These are phyloP conservation scores for Komagataella phaffii DNA, from an alignment of 805 yeast genomes.

Conservation along the genomic window DNA sequence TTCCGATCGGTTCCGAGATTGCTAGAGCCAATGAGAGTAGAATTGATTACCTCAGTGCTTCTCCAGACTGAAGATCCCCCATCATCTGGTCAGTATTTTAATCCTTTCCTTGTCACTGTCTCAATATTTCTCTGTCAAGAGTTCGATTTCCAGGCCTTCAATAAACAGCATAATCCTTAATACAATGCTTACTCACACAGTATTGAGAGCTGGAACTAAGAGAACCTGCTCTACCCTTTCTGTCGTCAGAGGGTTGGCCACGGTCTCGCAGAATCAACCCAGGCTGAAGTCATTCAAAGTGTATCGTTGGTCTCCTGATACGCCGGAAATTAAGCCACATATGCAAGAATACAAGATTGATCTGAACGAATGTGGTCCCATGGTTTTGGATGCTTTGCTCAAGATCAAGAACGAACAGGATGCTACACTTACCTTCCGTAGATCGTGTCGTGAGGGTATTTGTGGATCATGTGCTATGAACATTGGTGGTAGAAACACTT, in stretches of 20 bases:
- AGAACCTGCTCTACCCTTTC: background rate
- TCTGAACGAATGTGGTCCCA: conserved; percentile 89
- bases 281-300: conserved; percentile 76
- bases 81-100: background rate
- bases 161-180: background rate
- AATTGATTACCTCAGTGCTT: background rate
- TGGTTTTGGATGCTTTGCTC: conserved; percentile 90
- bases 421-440: conserved; percentile 87
- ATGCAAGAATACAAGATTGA: conserved; percentile 78
- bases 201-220: background rate
- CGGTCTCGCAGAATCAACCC: conserved; percentile 40
- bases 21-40: background rate
- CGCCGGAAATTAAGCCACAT: conserved; percentile 83
- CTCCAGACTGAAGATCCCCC: background rate
- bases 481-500: conserved; percentile 93
- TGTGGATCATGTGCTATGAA: conserved; percentile 99
- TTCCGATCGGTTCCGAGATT: background rate
- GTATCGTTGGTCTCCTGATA: conserved; percentile 97
- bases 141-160: background rate
- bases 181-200: background rate
- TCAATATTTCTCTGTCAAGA: background rate
- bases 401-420: conserved; percentile 97
- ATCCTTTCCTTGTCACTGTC: background rate
- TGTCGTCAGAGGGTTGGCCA: conserved; percentile 20
- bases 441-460: conserved; percentile 98